phyloP scores from a whole-genome alignment of 306 rosid species.

The Fagus sylvatica region DNA sequence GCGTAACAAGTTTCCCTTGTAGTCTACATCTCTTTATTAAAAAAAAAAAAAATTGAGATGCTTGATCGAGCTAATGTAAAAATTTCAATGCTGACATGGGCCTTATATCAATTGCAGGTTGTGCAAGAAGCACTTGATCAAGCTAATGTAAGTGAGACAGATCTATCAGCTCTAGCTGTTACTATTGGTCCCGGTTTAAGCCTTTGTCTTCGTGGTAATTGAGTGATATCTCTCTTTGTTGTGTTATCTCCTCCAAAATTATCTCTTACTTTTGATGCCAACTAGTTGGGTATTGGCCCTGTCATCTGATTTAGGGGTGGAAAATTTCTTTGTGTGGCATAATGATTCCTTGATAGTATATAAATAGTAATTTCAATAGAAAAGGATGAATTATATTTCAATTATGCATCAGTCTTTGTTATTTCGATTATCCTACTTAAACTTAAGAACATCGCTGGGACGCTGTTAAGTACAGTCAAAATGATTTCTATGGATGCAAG shows the following conservation, averaged over 20 bases:
- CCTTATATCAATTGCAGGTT: slow-evolving; percentile 59
- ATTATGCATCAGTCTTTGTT: neutral
- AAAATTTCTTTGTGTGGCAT: neutral
- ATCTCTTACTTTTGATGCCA: neutral
- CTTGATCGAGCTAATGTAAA: neutral
- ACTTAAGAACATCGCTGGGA: neutral
- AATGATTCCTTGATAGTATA: neutral
- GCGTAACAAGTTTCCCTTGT: neutral
- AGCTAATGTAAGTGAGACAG: slow-evolving; percentile 70
- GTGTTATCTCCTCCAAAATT: neutral
- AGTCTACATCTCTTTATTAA: neutral
- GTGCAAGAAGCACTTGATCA: slow-evolving; percentile 86
- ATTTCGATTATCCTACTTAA: neutral
- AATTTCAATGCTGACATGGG: neutral
- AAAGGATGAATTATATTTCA: neutral
- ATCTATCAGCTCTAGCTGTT: slow-evolving; percentile 92
- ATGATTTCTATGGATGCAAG: neutral
- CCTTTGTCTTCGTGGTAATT: slow-evolving; percentile 94
- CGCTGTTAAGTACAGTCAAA: neutral
- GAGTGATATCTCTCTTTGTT: neutral
- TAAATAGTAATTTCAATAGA: neutral
- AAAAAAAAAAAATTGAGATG: neutral
- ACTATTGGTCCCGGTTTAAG: slow-evolving; percentile 98
- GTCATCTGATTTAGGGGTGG: neutral
- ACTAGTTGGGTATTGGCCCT: neutral